phyloP scores from a whole-genome alignment of 2,329 filamentous ascomycete genomes.

The Amauroascus verrucosus region DNA sequence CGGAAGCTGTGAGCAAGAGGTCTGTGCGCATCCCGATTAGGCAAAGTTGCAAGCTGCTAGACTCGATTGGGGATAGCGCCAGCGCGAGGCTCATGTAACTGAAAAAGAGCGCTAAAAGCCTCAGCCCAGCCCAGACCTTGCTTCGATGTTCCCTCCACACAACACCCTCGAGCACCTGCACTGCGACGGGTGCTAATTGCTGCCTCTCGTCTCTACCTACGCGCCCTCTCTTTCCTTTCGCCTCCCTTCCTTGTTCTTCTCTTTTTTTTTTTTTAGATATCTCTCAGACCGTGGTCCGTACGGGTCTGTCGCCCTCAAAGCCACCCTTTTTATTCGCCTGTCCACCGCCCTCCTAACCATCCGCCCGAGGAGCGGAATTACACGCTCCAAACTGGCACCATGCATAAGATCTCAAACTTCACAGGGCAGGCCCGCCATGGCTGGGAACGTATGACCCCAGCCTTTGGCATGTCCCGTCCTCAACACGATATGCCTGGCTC shows the following conservation, averaged over 20 bases:
- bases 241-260: slow-evolving; percentile 15
- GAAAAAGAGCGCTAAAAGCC: slow-evolving; percentile 8
- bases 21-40: slow-evolving; percentile 1
- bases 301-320: slow-evolving; percentile 13
- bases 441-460: slow-evolving; percentile 57
- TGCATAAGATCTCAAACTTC: slow-evolving; percentile 61
- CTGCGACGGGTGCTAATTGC: slow-evolving; percentile 10
- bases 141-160: slow-evolving; percentile 8
- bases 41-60: neutral
- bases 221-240: slow-evolving; percentile 13
- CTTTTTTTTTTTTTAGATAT: slow-evolving; percentile 6
- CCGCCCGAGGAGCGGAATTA: neutral
- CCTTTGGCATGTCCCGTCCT: slow-evolving; percentile 53
- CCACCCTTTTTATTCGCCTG: neutral
- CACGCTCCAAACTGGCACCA: slow-evolving; percentile 27
- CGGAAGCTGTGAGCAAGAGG: neutral
- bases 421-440: slow-evolving; percentile 56
- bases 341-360: neutral
- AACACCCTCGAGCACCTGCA: slow-evolving; percentile 5
- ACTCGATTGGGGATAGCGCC: slow-evolving; percentile 2
- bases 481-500: slow-evolving; percentile 46
- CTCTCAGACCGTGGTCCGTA: neutral
- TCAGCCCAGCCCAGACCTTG: slow-evolving; percentile 9
- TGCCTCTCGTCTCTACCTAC: neutral
- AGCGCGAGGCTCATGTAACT: slow-evolving; percentile 1